These are phyloP conservation scores for Trichosporon asahii DNA, from an alignment of 1,284 basidiomycete genomes.

Conservation along the genomic window DNA sequence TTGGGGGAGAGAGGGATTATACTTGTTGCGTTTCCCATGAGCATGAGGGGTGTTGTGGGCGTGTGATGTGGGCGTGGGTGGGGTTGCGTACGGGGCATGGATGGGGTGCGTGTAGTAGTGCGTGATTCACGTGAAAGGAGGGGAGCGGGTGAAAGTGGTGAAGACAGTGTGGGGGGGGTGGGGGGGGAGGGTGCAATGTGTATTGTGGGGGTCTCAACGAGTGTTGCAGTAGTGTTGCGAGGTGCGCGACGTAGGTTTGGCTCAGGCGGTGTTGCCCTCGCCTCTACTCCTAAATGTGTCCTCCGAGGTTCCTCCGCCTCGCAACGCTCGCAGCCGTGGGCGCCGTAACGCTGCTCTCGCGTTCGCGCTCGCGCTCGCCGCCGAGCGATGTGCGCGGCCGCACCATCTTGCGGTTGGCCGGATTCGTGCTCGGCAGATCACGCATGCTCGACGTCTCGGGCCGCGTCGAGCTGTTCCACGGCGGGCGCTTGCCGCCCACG, in stretches of 20 bases:
- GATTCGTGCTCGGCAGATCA: conserved; percentile 4
- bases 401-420: neutral
- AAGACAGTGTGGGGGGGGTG: neutral
- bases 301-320: conserved; percentile 11
- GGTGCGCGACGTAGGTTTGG: neutral
- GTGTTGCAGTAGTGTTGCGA: no score
- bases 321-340: conserved; percentile 13
- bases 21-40: neutral
- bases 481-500: conserved; percentile 10
- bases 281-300: conserved; percentile 12
- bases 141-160: neutral
- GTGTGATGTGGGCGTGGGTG: neutral
- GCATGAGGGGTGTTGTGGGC: no score
- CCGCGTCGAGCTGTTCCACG: conserved; percentile 16
- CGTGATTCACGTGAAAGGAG: neutral
- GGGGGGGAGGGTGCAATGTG: no score
- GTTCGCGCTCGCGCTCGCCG: neutral
- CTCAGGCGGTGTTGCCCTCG: neutral
- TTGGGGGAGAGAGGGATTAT: no score
- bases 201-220: neutral
- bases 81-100: neutral
- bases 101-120: neutral
- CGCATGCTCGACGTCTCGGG: neutral
- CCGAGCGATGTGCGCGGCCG: neutral
- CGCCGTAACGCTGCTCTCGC: conserved; percentile 10